A percentile compares a stretch with the other conserved stretches of the same genome.
Conservation (phyloP, 768 basidiomycete genomes). For the Kwoniella sp. region DNA sequence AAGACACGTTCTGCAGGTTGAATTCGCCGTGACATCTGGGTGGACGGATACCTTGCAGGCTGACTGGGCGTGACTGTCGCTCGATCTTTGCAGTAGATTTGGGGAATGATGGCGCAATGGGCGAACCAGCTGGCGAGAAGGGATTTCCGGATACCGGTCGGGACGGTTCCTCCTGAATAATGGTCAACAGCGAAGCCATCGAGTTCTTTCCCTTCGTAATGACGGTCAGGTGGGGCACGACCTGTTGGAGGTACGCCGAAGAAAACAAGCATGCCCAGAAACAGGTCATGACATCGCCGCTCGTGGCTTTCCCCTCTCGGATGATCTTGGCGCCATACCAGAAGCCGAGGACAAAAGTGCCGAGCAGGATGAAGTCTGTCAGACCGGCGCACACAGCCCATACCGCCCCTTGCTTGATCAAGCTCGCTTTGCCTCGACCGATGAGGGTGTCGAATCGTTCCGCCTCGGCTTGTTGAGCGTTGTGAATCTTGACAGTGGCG, state of each 20-base stretch:
- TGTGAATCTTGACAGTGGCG: conserved; percentile 88
- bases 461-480: conserved; percentile 62
- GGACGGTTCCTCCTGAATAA: conserved; percentile 54
- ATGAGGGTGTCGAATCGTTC: conserved; percentile 56
- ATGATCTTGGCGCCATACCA: conserved; percentile 92
- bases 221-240: conserved; percentile 72
- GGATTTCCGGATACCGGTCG: conserved; percentile 10
- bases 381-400: conserved; percentile 71
- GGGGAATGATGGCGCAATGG: not conserved
- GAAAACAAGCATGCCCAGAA: conserved; percentile 97
- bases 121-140: conserved; percentile 19
- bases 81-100: not conserved
- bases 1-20: conserved; percentile 59
- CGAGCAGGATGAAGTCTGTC: conserved; percentile 76
- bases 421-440: conserved; percentile 53
- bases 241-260: conserved; percentile 78
- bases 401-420: conserved; percentile 59
- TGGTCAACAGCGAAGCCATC: conserved; percentile 63
- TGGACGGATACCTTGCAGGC: conserved; percentile 65
- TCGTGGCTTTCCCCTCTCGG: conserved; percentile 61
- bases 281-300: conserved; percentile 87
- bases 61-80: conserved; percentile 7
- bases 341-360: conserved; percentile 94
- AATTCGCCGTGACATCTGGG: conserved; percentile 66
- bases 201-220: conserved; percentile 79